A percentile compares a stretch with the other conserved stretches of the same genome.
phyloP scores from a whole-genome alignment of 2,329 filamentous ascomycete species.

The Mycocentrospora acerina region DNA sequence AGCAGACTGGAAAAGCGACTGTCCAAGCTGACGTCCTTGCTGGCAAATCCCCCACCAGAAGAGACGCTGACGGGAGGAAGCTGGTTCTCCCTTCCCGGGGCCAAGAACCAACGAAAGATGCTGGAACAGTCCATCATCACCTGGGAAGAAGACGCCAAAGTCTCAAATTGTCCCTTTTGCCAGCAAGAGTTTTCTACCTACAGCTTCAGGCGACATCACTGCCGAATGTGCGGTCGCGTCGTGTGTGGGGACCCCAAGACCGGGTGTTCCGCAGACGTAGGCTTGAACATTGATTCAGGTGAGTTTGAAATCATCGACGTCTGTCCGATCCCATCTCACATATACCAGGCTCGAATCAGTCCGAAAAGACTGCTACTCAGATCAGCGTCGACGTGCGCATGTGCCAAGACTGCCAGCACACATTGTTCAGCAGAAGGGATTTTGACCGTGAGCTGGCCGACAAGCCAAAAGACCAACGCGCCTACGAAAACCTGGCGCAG shows the following conservation, averaged over 20 bases:
- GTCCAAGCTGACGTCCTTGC: slow-evolving; percentile 81
- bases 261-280: slow-evolving; percentile 80
- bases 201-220: slow-evolving; percentile 91
- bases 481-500: slow-evolving; percentile 80
- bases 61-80: slow-evolving; percentile 52
- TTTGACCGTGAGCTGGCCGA: slow-evolving; percentile 70
- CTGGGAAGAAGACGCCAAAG: slow-evolving; percentile 88
- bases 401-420: slow-evolving; percentile 83
- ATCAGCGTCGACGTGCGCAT: slow-evolving; percentile 82
- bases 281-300: slow-evolving; percentile 71
- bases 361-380: slow-evolving; percentile 52
- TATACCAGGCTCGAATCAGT: slow-evolving; percentile 32
- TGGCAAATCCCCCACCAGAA: slow-evolving; percentile 74
- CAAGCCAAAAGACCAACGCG: slow-evolving; percentile 72
- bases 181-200: slow-evolving; percentile 94
- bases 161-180: slow-evolving; percentile 85
- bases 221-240: slow-evolving; percentile 87
- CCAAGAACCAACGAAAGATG: slow-evolving; percentile 72
- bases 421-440: slow-evolving; percentile 72
- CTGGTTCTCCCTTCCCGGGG: slow-evolving; percentile 52
- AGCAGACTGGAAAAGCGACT: slow-evolving; percentile 88
- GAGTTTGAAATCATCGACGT: slow-evolving; percentile 36
- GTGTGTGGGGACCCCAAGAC: slow-evolving; percentile 88
- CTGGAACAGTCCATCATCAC: slow-evolving; percentile 90
- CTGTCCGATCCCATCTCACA: neutral